Evolutionary conservation across 163 green algal genomes (phyloP).

Genomic region (Coccomyxa subellipsoidea): DNA sequence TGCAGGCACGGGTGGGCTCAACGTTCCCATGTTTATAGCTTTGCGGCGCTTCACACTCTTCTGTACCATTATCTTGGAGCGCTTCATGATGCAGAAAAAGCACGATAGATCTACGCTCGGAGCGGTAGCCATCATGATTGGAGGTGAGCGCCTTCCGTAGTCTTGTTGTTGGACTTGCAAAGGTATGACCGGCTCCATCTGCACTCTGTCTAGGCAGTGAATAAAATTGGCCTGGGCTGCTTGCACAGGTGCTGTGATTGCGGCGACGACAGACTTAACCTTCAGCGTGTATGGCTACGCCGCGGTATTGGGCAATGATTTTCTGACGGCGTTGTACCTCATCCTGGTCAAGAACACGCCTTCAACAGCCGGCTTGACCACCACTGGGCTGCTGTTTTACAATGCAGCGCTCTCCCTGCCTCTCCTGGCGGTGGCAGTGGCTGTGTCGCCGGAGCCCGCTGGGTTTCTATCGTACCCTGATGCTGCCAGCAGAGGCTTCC

Average conservation of each 20-base stretch:
- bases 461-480: constrained; percentile 31
- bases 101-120: constrained; percentile 55
- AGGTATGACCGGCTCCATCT: too few relatives aligned
- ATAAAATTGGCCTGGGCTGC: too few relatives aligned
- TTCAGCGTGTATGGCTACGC: constrained; percentile 61
- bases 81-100: constrained; percentile 49
- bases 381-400: constrained; percentile 68
- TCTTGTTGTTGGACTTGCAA: too few relatives aligned
- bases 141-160: constrained; percentile 29
- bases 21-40: constrained; percentile 79
- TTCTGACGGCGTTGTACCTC: constrained; percentile 66
- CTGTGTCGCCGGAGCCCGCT: constrained; percentile 31
- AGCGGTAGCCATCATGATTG: constrained; percentile 67
- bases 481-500: constrained; percentile 27
- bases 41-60: constrained; percentile 74
- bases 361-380: constrained; percentile 33
- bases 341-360: constrained; percentile 70
- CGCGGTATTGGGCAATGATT: constrained; percentile 62
- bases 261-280: constrained; percentile 60
- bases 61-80: constrained; percentile 66
- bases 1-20: constrained; percentile 64
- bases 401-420: constrained; percentile 60
- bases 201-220: too few relatives aligned
- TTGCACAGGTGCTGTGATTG: constrained; percentile 49
- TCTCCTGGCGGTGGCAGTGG: constrained; percentile 42